A percentile compares a stretch with the other conserved stretches of the same genome.
phyloP scores from a whole-genome alignment of 2,329 filamentous ascomycete species.

The Neonectria faginata region DNA sequence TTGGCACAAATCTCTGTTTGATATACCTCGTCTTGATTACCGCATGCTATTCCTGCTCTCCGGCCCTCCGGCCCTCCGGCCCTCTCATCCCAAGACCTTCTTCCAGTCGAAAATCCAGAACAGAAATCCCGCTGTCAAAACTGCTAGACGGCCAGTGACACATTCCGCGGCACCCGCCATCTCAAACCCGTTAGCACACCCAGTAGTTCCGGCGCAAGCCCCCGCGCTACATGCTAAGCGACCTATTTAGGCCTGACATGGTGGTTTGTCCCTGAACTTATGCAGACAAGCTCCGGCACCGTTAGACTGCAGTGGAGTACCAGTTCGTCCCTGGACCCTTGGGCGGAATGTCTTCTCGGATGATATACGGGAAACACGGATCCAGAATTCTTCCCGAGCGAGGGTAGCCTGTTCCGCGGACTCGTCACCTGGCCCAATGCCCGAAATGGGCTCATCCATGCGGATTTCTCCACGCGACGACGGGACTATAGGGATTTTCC shows the following conservation, averaged over 20 bases:
- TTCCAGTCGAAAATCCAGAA: neutral
- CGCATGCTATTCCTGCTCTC: no score
- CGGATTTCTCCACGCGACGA: neutral
- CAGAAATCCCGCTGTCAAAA: neutral
- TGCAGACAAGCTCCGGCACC: neutral
- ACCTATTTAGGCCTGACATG: slow-evolving; percentile 5
- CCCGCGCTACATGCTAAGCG: no score
- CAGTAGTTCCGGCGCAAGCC: neutral
- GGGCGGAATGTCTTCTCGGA: neutral
- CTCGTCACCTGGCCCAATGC: neutral
- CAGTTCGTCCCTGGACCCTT: no score
- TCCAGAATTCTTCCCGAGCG: neutral
- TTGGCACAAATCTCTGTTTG: neutral
- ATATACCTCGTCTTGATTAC: neutral
- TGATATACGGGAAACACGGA: neutral
- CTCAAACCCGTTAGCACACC: neutral
- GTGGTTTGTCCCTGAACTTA: slow-evolving; percentile 4
- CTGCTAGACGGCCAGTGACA: neutral
- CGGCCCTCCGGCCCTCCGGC: no score
- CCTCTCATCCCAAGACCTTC: neutral
- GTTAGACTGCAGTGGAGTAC: neutral
- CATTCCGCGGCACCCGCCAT: neutral
- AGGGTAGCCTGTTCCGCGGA: neutral
- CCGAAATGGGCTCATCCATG: slow-evolving; percentile 4
- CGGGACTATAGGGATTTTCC: neutral